Percentiles rank a stretch among this genome's conserved stretches.
Evolutionary conservation across 2,329 filamentous ascomycete species (phyloP).

Genomic region (Endoconidiophora laricicola): DNA sequence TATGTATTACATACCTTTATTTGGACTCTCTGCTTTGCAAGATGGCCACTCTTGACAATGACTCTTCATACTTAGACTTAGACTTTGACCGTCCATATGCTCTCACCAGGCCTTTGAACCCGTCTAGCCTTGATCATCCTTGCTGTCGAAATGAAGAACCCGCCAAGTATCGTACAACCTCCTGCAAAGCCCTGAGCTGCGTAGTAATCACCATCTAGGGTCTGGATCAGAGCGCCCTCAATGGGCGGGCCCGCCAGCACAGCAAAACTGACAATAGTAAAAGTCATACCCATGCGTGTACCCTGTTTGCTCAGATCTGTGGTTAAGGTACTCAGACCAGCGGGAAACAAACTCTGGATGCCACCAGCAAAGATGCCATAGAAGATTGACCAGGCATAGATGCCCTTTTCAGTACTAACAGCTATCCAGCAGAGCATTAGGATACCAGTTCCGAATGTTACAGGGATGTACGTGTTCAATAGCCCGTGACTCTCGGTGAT

Average conservation of each 20-base stretch:
- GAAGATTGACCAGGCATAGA: slow-evolving; percentile 46
- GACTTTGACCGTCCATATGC: slow-evolving; percentile 6
- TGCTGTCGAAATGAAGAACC: slow-evolving; percentile 3
- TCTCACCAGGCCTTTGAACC: slow-evolving; percentile 3
- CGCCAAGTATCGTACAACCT: slow-evolving; percentile 9
- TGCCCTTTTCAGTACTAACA: slow-evolving; percentile 29
- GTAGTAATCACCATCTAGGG: slow-evolving; percentile 24
- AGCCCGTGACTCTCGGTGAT: slow-evolving; percentile 41
- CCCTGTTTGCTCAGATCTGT: slow-evolving; percentile 34
- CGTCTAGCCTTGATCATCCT: slow-evolving; percentile 4
- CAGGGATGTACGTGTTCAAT: slow-evolving; percentile 43
- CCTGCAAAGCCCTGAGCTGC: slow-evolving; percentile 35
- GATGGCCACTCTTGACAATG: no score
- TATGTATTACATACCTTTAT: no score
- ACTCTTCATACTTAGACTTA: not conserved
- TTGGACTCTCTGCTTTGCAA: no score
- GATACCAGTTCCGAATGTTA: slow-evolving; percentile 24
- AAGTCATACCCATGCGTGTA: slow-evolving; percentile 41
- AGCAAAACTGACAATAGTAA: slow-evolving; percentile 37
- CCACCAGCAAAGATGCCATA: slow-evolving; percentile 49
- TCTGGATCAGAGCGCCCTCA: slow-evolving; percentile 31
- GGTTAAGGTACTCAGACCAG: slow-evolving; percentile 29
- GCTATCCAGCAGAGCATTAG: slow-evolving; percentile 41
- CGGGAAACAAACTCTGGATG: slow-evolving; percentile 51
- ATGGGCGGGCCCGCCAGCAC: slow-evolving; percentile 36